Percentiles rank a stretch among this genome's conserved stretches.
Conservation (phyloP, 192 early-diverging fungal species). For the Martensiomyces pterosporus region DNA sequence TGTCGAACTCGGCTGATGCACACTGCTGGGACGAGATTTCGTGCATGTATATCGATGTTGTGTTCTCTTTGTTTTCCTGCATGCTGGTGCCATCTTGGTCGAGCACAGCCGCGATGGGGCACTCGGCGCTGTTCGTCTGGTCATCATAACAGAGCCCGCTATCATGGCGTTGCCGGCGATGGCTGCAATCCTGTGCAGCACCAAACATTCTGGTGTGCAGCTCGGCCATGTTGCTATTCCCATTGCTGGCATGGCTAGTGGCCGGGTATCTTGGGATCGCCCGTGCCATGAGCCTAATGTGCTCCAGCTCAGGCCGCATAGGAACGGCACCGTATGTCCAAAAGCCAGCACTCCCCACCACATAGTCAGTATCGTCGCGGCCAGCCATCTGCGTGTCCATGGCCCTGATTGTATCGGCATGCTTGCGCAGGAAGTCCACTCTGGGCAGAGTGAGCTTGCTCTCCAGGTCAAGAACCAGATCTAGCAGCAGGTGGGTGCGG, state of each 20-base stretch:
- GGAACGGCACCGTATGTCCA: neutral
- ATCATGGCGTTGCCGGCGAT: neutral
- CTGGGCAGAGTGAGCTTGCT: conserved; percentile 28
- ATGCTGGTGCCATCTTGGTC: no score
- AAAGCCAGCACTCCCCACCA: conserved; percentile 12
- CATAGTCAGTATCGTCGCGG: conserved; percentile 11
- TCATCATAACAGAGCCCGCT: no score
- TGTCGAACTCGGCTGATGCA: conserved; percentile 6
- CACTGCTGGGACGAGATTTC: neutral
- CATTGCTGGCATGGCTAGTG: no score
- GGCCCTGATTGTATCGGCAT: conserved; percentile 29
- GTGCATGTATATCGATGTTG: neutral
- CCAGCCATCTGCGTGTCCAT: conserved; percentile 7
- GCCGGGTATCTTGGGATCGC: neutral
- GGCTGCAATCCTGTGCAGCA: no score
- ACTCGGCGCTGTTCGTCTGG: no score
- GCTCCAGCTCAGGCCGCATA: neutral
- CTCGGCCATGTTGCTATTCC: no score
- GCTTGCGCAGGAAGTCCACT: conserved; percentile 32
- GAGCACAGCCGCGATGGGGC: no score
- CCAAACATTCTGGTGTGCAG: no score
- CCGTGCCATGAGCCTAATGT: neutral
- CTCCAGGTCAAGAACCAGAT: conserved; percentile 37
- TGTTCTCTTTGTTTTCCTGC: no score
- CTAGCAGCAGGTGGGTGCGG: conserved; percentile 31